Conservation (phyloP, 2,329 filamentous ascomycete genomes). For the Colletotrichum sp. region DNA sequence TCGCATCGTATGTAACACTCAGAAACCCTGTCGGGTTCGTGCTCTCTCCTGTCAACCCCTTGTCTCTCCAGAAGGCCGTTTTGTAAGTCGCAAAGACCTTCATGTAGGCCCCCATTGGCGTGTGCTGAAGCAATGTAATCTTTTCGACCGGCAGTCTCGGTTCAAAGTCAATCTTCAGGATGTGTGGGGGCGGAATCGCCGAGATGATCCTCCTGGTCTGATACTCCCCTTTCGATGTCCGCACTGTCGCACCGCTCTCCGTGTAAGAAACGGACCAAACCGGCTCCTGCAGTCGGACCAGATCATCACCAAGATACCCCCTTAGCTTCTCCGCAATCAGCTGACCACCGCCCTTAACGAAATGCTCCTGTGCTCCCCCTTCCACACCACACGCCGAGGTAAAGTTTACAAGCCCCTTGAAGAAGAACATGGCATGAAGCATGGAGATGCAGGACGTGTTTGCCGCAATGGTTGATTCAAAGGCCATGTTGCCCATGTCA, state of each 20-base stretch:
- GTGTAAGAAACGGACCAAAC: slow-evolving; percentile 1
- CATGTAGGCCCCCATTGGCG: slow-evolving; percentile 15
- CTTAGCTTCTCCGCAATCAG: slow-evolving; percentile 18
- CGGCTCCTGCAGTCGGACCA: slow-evolving; percentile 12
- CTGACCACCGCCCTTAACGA: slow-evolving; percentile 13
- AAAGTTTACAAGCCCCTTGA: not conserved
- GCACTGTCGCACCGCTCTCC: slow-evolving; percentile 3
- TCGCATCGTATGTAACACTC: slow-evolving; percentile 9
- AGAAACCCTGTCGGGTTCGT: slow-evolving; percentile 4
- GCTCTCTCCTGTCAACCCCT: slow-evolving; percentile 16
- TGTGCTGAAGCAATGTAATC: slow-evolving; percentile 8
- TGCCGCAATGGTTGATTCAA: slow-evolving; percentile 10
- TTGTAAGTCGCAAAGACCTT: slow-evolving; percentile 21
- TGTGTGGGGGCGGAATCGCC: slow-evolving; percentile 13
- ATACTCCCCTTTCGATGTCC: not conserved
- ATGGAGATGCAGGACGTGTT: slow-evolving; percentile 12
- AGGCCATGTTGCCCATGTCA: slow-evolving; percentile 2
- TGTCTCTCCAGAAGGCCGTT: slow-evolving; percentile 18
- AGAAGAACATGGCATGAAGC: slow-evolving; percentile 22
- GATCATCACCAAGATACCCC: not conserved
- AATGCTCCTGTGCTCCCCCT: slow-evolving; percentile 14
- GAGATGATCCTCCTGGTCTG: slow-evolving; percentile 7
- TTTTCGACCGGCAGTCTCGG: slow-evolving; percentile 19
- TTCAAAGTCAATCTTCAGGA: slow-evolving; percentile 13
- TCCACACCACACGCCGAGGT: not conserved